Evolutionary conservation across 257 asterid genomes (phyloP), one percentile per base, ranked within the genome.

Genomic region (Schizonepeta tenuifolia): DNA sequence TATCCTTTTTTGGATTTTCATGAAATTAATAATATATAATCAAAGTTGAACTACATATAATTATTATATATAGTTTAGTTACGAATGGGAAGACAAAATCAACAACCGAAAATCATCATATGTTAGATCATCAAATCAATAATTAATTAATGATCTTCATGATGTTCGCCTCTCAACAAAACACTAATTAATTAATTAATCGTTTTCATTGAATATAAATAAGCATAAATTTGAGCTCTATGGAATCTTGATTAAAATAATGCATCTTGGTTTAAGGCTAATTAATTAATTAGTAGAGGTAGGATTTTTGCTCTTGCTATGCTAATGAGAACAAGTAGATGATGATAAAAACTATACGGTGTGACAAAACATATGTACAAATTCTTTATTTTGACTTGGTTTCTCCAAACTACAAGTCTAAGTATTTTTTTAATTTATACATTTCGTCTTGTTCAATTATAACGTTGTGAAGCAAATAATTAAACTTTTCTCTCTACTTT

Each of bases 261-360:
- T 65, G 49, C 21, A 36, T 40, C 21, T 79, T 47, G 43, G 41
- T 60, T 35, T 53, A 62, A 65, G 41, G 57, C 56, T 44, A 43
- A 50, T 14, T 65, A 43, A 50, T 14, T 65, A 56, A 36, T 62
- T 13, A 70, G 41, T 70, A 51, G 11, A 21, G 22, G 12, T 69
- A 43, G 67, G 65, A 40, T 58, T 33, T 68, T 38, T 54, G 68
- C 18, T 56, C 55, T 69, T 66, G 77, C 66, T 71, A 46, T 54
- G 76, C 78, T 69, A 80, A 80, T 80, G 77, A 56, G 58, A 77
- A 78, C 90, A 83, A 87, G 78, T 73, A 71, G 83, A 85, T 75
- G 84, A 78, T 83, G 90, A 83, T 76, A 69, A 83, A 80, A 79
- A 59, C 80, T 73, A 85, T 59, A 67, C 18, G 51, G 56, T 26